Evolutionary conservation across 139 green algal genomes (phyloP).

Genomic region (Picochlorum costavermella): DNA sequence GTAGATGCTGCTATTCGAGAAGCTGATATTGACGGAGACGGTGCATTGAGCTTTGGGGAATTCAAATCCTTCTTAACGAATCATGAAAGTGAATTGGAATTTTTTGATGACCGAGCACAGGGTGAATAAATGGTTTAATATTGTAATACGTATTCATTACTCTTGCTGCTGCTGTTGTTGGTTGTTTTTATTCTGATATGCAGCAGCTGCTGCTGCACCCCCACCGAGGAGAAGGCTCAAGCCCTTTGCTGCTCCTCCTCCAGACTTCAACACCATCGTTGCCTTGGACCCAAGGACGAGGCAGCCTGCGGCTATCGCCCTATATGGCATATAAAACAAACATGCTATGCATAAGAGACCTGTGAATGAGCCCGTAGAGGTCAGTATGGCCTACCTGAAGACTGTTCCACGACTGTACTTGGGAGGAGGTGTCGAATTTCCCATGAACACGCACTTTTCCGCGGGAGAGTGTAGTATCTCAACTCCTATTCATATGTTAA

Average conservation of each 20-base stretch:
- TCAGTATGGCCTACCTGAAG: background rate
- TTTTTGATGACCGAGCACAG: constrained; percentile 31
- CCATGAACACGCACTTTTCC: too few relatives aligned
- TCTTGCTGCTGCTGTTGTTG: too few relatives aligned
- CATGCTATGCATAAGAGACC: background rate
- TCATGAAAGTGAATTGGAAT: constrained; percentile 22
- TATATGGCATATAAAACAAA: constrained; percentile 11
- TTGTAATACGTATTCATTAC: too few relatives aligned
- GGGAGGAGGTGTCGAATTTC: too few relatives aligned
- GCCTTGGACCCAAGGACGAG: constrained; percentile 26
- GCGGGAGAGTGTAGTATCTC: too few relatives aligned
- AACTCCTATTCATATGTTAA: too few relatives aligned
- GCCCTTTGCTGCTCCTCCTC: constrained; percentile 16
- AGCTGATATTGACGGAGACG: constrained; percentile 38
- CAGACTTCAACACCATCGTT: constrained; percentile 16
- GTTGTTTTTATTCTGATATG: background rate
- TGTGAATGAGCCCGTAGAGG: too few relatives aligned
- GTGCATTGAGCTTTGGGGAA: constrained; percentile 30
- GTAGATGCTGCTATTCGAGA: constrained; percentile 46
- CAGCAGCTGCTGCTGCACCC: constrained; percentile 10
- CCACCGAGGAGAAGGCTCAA: background rate
- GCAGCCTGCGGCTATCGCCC: constrained; percentile 15
- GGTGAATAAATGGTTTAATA: background rate
- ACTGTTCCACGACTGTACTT: background rate
- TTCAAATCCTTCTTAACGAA: constrained; percentile 32